phyloP scores from a whole-genome alignment of 371 early-diverging fungal species.

The Actinomortierella ambigua region DNA sequence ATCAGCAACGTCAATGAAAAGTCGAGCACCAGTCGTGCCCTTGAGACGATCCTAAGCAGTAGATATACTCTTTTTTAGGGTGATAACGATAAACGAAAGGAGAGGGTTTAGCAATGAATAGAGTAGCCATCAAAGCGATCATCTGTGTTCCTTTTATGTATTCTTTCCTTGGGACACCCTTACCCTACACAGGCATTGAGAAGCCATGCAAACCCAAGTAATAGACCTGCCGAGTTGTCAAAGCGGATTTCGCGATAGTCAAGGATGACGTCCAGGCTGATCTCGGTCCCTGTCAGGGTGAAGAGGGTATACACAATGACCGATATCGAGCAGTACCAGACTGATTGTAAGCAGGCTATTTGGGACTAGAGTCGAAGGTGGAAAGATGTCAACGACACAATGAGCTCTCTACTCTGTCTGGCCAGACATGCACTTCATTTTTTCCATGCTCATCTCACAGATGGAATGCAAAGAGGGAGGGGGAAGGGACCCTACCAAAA shows the following conservation, averaged over 20 bases:
- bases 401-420: too few species aligned
- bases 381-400: too few species aligned
- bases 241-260: slow-evolving; percentile 63
- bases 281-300: slow-evolving; percentile 63
- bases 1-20: slow-evolving; percentile 78
- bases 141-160: not conserved
- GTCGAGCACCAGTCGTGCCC: slow-evolving; percentile 82
- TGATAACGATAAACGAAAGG: not conserved
- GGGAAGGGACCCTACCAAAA: slow-evolving; percentile 18
- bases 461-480: not conserved
- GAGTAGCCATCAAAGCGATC: not conserved
- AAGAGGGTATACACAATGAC: slow-evolving; percentile 59
- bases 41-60: slow-evolving; percentile 73
- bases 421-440: too few species aligned
- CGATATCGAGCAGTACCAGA: slow-evolving; percentile 67
- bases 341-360: slow-evolving; percentile 65
- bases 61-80: slow-evolving; percentile 52
- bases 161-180: not conserved
- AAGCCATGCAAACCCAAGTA: slow-evolving; percentile 67
- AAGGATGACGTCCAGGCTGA: slow-evolving; percentile 73
- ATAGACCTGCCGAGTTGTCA: slow-evolving; percentile 79
- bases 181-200: slow-evolving; percentile 65
- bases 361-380: too few species aligned
- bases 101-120: not conserved
- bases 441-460: too few species aligned